Conservation (phyloP, 176 grass and related monocot genomes). For the Zoysia japonica region DNA sequence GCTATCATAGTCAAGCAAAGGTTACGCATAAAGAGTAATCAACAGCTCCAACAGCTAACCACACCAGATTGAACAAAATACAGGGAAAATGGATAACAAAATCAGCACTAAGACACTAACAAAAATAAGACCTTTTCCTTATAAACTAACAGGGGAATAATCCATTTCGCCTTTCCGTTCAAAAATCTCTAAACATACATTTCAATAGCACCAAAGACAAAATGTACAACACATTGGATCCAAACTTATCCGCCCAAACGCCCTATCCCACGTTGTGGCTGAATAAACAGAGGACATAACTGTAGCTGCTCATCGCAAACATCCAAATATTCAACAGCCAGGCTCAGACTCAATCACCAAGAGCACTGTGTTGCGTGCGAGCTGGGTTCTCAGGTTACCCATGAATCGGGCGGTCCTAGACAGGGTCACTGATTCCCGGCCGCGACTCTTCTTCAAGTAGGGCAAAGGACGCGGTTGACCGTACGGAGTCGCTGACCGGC, state of each 20-base stretch:
- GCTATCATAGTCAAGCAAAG: not conserved
- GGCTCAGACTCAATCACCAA: not conserved
- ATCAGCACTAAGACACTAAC: not conserved
- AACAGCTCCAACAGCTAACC: not conserved
- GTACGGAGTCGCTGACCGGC: not conserved
- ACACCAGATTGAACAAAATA: not conserved
- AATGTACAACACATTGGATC: not conserved
- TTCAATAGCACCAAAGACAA: not conserved
- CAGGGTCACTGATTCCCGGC: not conserved
- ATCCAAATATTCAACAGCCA: not conserved
- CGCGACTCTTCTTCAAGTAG: not conserved
- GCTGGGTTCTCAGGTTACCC: not conserved
- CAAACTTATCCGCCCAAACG: not conserved
- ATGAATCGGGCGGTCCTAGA: constrained; percentile 6
- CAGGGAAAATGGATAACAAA: not conserved
- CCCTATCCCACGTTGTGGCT: not conserved
- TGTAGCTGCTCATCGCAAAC: not conserved
- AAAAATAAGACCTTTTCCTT: not conserved
- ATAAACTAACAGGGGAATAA: not conserved
- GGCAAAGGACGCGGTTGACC: not conserved
- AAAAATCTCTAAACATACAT: constrained; percentile 1
- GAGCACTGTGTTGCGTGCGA: not conserved
- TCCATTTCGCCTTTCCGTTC: not conserved
- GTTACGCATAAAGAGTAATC: too few relatives aligned
- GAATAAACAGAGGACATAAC: not conserved